These are phyloP conservation scores for Cladosporium sp. DNA, from an alignment of 2,329 filamentous ascomycete genomes.

Conservation along the genomic window DNA sequence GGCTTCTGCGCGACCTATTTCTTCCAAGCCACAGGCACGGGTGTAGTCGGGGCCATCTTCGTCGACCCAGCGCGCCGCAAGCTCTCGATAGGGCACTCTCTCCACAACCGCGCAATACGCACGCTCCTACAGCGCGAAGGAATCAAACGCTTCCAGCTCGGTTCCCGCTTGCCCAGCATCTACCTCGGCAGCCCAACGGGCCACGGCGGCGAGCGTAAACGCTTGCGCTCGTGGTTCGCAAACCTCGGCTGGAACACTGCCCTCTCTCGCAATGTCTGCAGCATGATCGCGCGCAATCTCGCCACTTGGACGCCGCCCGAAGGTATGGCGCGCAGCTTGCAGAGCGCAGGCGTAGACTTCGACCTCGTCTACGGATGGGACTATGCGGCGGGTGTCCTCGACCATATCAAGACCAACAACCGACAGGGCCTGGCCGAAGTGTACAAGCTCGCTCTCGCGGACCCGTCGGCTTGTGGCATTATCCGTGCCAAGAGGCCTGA, in stretches of 20 bases:
- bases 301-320: constrained; percentile 70
- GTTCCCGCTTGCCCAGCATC: constrained; percentile 74
- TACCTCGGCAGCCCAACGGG: constrained; percentile 78
- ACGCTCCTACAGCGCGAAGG: constrained; percentile 67
- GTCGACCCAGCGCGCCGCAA: constrained; percentile 84
- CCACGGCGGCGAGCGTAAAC: constrained; percentile 57
- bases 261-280: constrained; percentile 60
- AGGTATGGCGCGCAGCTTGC: constrained; percentile 68
- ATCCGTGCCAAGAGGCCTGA: constrained; percentile 72
- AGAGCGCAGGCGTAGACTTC: constrained; percentile 70
- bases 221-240: constrained; percentile 75
- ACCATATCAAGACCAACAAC: constrained; percentile 68
- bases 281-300: constrained; percentile 71
- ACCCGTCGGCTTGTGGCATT: constrained; percentile 70
- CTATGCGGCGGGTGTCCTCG: constrained; percentile 68
- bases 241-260: constrained; percentile 81
- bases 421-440: constrained; percentile 75
- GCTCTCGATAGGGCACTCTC: constrained; percentile 82
- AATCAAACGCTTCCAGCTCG: constrained; percentile 76
- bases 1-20: constrained; percentile 90
- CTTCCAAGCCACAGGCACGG: constrained; percentile 63
- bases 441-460: constrained; percentile 70
- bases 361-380: constrained; percentile 79
- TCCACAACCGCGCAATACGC: constrained; percentile 80
- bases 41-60: constrained; percentile 79